These are phyloP conservation scores for Bryoglossum gracile DNA, from an alignment of 495 filamentous ascomycete species.

Conservation along the genomic window DNA sequence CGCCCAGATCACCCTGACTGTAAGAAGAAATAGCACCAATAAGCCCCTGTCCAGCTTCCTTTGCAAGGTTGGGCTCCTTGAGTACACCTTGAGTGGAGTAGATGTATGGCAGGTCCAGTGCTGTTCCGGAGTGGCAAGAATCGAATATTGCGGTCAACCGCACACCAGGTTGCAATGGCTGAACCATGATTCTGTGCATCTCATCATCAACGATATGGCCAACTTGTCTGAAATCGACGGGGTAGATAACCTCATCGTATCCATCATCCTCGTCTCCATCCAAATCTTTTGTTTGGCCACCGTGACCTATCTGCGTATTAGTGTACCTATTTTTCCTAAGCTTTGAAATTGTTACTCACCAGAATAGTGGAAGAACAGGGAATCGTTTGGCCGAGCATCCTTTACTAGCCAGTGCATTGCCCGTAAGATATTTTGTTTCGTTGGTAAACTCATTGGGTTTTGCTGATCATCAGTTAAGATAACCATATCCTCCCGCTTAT, in stretches of 20 bases:
- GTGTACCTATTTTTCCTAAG: too few relatives aligned
- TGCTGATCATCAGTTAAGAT: slow-evolving; percentile 95
- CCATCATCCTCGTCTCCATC: slow-evolving; percentile 94
- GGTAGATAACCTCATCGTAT: slow-evolving; percentile 97
- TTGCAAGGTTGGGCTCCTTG: slow-evolving; percentile 97
- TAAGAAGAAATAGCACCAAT: slow-evolving; percentile 86
- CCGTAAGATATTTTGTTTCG: slow-evolving; percentile 89
- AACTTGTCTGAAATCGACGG: slow-evolving; percentile 82
- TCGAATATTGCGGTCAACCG: slow-evolving; percentile 97
- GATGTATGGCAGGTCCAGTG: slow-evolving; percentile 92
- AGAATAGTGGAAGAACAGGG: slow-evolving; percentile 97
- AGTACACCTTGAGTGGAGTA: slow-evolving; percentile 93
- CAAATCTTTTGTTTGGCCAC: slow-evolving; percentile 91
- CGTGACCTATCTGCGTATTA: slow-evolving; percentile 58
- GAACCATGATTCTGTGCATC: slow-evolving; percentile 97
- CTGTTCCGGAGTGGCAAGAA: slow-evolving; percentile 97
- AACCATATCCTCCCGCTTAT: slow-evolving; percentile 96
- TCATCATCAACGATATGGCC: slow-evolving; percentile 98
- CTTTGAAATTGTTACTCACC: slow-evolving; percentile 40
- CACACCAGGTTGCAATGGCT: slow-evolving; percentile 71
- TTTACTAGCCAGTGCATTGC: slow-evolving; percentile 99
- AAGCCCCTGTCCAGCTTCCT: slow-evolving; percentile 92
- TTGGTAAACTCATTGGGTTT: slow-evolving; percentile 94
- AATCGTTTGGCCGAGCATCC: slow-evolving; percentile 88
- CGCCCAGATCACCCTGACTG: slow-evolving; percentile 78